phyloP scores from a whole-genome alignment of 768 basidiomycete species.

The Cystobasidium ongulense region DNA sequence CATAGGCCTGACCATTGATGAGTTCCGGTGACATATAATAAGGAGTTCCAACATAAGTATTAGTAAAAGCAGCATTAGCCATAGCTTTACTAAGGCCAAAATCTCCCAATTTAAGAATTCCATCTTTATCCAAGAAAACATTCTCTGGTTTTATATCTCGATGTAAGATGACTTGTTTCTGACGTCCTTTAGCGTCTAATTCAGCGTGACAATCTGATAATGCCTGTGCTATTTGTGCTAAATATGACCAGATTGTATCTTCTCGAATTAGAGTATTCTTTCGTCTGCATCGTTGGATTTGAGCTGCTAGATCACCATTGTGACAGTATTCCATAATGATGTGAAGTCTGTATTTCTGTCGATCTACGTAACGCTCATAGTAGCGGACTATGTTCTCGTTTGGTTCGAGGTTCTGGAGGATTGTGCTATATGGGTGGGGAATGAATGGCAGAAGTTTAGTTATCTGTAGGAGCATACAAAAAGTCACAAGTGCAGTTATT shows the following conservation, averaged over 20 bases:
- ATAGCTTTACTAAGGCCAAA: conserved; percentile 94
- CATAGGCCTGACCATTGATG: conserved; percentile 94
- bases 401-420: conserved; percentile 81
- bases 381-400: conserved; percentile 93
- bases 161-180: conserved; percentile 59
- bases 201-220: conserved; percentile 73
- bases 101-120: conserved; percentile 89
- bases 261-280: conserved; percentile 53
- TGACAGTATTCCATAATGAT: conserved; percentile 99
- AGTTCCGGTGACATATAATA: conserved; percentile 99
- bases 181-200: conserved; percentile 33
- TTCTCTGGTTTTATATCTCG: conserved; percentile 97
- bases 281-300: conserved; percentile 58
- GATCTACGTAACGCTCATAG: conserved; percentile 79
- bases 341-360: conserved; percentile 81
- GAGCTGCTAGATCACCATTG: conserved; percentile 79
- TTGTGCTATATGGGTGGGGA: conserved; percentile 58
- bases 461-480: no score
- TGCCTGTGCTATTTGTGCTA: conserved; percentile 83
- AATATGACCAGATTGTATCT: conserved; percentile 91
- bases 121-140: conserved; percentile 83
- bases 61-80: conserved; percentile 76
- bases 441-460: neutral
- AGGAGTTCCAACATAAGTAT: conserved; percentile 95
- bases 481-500: no score